phyloP scores from a whole-genome alignment of 2,329 filamentous ascomycete species.

The Diplodia scrobiculata region DNA sequence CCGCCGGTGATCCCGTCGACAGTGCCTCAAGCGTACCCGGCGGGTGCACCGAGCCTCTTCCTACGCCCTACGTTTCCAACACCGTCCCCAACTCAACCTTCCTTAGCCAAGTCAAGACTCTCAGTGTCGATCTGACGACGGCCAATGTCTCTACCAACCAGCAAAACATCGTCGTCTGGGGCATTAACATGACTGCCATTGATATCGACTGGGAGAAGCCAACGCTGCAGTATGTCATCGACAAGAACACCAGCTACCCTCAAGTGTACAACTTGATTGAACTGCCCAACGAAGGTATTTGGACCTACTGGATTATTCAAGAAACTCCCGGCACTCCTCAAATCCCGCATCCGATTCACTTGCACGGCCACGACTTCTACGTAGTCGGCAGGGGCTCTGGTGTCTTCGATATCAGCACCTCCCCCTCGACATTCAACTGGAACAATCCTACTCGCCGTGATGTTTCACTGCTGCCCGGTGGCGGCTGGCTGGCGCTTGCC shows the following conservation, averaged over 20 bases:
- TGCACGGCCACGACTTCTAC: slow-evolving; percentile 42
- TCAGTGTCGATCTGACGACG: slow-evolving; percentile 40
- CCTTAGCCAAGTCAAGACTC: slow-evolving; percentile 37
- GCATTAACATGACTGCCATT: slow-evolving; percentile 47
- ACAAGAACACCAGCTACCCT: slow-evolving; percentile 48
- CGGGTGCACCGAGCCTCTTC: slow-evolving; percentile 36
- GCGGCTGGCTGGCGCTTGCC: slow-evolving; percentile 52
- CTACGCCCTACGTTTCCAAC: slow-evolving; percentile 37
- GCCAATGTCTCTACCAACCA: slow-evolving; percentile 42
- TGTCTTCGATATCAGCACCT: slow-evolving; percentile 35
- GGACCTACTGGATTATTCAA: slow-evolving; percentile 52
- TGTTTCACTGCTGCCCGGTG: slow-evolving; percentile 36
- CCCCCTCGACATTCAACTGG: slow-evolving; percentile 38
- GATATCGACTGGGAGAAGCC: slow-evolving; percentile 50
- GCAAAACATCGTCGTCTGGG: slow-evolving; percentile 47
- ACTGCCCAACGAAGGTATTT: slow-evolving; percentile 41
- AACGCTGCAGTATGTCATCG: slow-evolving; percentile 49
- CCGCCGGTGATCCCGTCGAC: slow-evolving; percentile 33
- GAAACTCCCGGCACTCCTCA: slow-evolving; percentile 38
- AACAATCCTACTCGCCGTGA: slow-evolving; percentile 40
- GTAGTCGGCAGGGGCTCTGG: slow-evolving; percentile 40
- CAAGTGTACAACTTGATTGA: slow-evolving; percentile 46
- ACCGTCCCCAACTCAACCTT: slow-evolving; percentile 44
- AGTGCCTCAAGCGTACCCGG: slow-evolving; percentile 32
- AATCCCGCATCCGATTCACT: slow-evolving; percentile 39